These are phyloP conservation scores for Ehretia macrophylla DNA, from an alignment of 257 asterid species.

Conservation along the genomic window DNA sequence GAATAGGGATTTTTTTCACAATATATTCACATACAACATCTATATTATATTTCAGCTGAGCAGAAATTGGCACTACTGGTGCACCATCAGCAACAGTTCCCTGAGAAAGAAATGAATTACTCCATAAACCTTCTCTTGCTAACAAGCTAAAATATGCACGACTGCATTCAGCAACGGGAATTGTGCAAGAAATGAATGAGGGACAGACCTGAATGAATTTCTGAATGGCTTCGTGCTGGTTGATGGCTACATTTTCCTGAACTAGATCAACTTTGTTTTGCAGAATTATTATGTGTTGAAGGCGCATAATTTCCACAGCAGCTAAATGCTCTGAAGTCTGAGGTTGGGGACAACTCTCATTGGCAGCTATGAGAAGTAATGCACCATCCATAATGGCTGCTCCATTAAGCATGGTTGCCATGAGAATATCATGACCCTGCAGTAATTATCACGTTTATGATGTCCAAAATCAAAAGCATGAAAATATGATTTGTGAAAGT, in stretches of 20 bases:
- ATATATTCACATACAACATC: slow-evolving; percentile 91
- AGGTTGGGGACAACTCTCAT: slow-evolving; percentile 97
- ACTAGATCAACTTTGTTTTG: slow-evolving; percentile 97
- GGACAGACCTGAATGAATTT: slow-evolving; percentile 90
- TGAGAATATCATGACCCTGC: slow-evolving; percentile 96
- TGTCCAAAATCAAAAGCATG: background rate
- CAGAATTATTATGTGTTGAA: slow-evolving; percentile 84
- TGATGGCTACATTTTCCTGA: slow-evolving; percentile 96
- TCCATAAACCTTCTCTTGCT: too few relatives aligned
- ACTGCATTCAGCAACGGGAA: background rate
- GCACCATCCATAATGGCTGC: slow-evolving; percentile 99
- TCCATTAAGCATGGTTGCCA: slow-evolving; percentile 99
- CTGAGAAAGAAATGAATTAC: slow-evolving; percentile 34
- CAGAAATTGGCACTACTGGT: slow-evolving; percentile 93
- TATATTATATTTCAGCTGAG: slow-evolving; percentile 89
- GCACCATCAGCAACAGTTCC: slow-evolving; percentile 96
- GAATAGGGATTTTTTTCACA: slow-evolving; percentile 86
- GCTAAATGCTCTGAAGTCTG: slow-evolving; percentile 98
- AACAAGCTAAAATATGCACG: background rate
- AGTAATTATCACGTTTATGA: slow-evolving; percentile 11
- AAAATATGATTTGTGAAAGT: too few relatives aligned
- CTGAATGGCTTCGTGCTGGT: slow-evolving; percentile 96
- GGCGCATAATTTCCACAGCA: slow-evolving; percentile 95
- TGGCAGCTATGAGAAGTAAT: slow-evolving; percentile 88
- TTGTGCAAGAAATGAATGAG: slow-evolving; percentile 57